phyloP scores from a whole-genome alignment of 768 basidiomycete genomes.

The Lactarius evosmus region DNA sequence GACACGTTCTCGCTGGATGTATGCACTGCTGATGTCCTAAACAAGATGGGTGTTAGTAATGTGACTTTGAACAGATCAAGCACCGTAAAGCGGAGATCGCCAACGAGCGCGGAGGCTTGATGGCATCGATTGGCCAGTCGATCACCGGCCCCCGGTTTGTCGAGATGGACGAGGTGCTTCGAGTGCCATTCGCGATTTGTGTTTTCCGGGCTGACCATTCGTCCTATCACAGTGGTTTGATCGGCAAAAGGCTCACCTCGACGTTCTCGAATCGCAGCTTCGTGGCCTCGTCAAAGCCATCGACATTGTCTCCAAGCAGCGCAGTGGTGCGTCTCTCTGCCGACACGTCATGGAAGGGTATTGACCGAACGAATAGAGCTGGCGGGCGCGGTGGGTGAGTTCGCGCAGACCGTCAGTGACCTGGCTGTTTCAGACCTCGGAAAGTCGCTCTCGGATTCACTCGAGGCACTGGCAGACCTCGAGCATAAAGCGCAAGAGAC shows the following conservation, averaged over 20 bases:
- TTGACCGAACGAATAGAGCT: constrained; percentile 48
- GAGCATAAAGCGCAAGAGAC: constrained; percentile 71
- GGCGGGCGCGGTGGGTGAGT: constrained; percentile 68
- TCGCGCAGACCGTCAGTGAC: constrained; percentile 66
- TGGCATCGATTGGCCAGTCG: constrained; percentile 79
- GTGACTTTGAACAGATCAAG: constrained; percentile 60
- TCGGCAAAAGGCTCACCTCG: constrained; percentile 76
- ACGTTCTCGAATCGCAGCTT: constrained; percentile 86
- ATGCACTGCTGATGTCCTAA: constrained; percentile 34
- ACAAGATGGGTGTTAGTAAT: constrained; percentile 1
- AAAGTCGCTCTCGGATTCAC: constrained; percentile 63
- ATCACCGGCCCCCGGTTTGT: constrained; percentile 78
- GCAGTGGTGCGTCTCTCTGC: constrained; percentile 50
- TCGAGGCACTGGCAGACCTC: constrained; percentile 70
- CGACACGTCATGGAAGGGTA: background rate
- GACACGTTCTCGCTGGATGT: constrained; percentile 91
- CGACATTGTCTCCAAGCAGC: constrained; percentile 78
- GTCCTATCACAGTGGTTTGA: constrained; percentile 96
- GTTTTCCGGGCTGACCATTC: background rate
- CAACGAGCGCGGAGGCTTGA: constrained; percentile 75
- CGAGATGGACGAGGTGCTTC: constrained; percentile 77
- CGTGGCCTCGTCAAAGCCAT: constrained; percentile 85
- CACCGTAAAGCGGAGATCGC: constrained; percentile 76
- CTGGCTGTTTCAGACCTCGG: constrained; percentile 76
- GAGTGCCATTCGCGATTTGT: constrained; percentile 12